Evolutionary conservation across 768 basidiomycete species (phyloP), one percentile per base, ranked within the genome.

Genomic region (Amanita polypyramis): DNA sequence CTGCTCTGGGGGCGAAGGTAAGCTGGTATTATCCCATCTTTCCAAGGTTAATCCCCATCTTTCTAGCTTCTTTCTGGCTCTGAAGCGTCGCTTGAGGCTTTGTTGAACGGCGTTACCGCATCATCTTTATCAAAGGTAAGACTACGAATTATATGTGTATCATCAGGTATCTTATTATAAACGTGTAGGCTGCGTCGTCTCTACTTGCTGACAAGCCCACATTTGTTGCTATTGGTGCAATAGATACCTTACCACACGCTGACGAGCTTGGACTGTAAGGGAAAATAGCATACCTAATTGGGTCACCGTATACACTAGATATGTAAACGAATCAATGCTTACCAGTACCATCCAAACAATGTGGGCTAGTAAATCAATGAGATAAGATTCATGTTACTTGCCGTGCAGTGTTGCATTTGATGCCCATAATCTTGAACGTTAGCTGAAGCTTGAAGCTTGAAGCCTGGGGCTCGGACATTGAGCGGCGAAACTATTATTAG

Each of bases 151-250:
- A 4, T 23, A 47, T 9, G 47, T 47, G 6, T 50, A 40, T 27
- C 25, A 27, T 27, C 25, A 27, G 3, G 7, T 27, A 27, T 7
- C 25, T 27, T 27, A 27, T 7, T 7, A 27, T 27, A 27, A 27
- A 27, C 25, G 4, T 27, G 25, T 7, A 27, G 25, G 25, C 38
- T 45, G 12, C 34, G 25, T 32, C 30, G 3, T 25, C 75, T 32
- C 74, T 95, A 38, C 65, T 87, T 59, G 76, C 80, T 62, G 64
- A 71, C 55, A 87, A 90, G 67, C 88, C 94, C 15, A 93, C 91
- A 20, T 90, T 75, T 55, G 90, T 97, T 34, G 85, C 82, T 9
- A 74, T 97, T 42, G 96, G 94, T 38, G 80, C 95, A 60, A 67
- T 81, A 54, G 66, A 72, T 56, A 59, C 75, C 25, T 74, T 98